Evolutionary conservation across 768 basidiomycete species (phyloP), one percentile per base, ranked within the genome.

Genomic region (Chiua virens): DNA sequence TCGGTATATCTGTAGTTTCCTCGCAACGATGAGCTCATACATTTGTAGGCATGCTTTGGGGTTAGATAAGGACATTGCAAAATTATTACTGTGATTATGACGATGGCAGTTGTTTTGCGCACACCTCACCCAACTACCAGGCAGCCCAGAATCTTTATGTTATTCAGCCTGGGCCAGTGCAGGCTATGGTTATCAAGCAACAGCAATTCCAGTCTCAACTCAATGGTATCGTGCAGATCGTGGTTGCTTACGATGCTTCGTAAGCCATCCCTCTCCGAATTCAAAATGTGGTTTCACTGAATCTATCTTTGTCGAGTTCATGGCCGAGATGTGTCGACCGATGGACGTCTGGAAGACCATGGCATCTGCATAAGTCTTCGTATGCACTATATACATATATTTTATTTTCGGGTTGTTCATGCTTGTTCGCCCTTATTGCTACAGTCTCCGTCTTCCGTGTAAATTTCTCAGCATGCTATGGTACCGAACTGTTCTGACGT

Each of bases 301-400:
- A 72, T 70, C 77, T 74, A 58, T 63, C 41, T 66, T 57, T 23
- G 15, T 55, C 17, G 62, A 65, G 37, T 65, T 83, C 67, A 76
- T 85, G 75, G 78, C 81, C 3, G 83, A 86, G 64, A 85, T 86
- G 83, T 73, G 77, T 21, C 74, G 83, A 6, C 83, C 83, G 2
- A 79, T 80, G 77, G 83, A 85, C 58, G 85, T 86, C 60, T 84
- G 81, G 80, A 83, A 83, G 58, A 82, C 79, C 36, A 83, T 84
- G 80, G 79, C 79, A 5, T 61, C 68, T 35, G 76, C 80, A 0
- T 81, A 85, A 54, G 25, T 71, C 3, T 64, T 85, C 30, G 83
- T 85, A 53, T 73, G 75, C 57, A 30, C 63, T n/a, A 79, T 76
- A 0, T 85, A 85, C 60, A 66, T 85, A 47, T 64, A n/a, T n/a